phyloP scores from a whole-genome alignment of 2,329 filamentous ascomycete species.

The Aureobasidium pullulans region DNA sequence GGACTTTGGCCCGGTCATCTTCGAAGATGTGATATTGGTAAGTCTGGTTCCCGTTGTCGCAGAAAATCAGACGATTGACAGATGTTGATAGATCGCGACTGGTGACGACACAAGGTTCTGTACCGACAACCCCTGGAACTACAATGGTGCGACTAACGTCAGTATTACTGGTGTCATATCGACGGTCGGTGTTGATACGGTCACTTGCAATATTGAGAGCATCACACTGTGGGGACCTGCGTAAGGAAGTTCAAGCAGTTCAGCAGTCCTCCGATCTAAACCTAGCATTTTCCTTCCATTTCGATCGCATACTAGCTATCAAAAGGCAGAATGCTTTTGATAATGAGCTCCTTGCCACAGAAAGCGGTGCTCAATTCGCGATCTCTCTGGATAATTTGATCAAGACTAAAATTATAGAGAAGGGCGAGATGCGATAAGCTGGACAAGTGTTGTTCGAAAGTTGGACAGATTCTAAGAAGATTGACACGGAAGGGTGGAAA shows the following conservation, averaged over 20 bases:
- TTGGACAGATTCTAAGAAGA: neutral
- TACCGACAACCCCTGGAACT: neutral
- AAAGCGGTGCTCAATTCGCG: no score
- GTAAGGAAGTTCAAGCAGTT: neutral
- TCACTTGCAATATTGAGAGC: neutral
- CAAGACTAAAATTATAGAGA: no score
- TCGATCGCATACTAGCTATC: no score
- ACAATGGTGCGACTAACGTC: neutral
- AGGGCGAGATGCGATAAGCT: neutral
- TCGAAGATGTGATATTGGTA: neutral
- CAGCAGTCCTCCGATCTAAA: no score
- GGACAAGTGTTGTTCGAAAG: neutral
- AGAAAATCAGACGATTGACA: neutral
- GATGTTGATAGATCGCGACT: neutral
- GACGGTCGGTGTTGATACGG: neutral
- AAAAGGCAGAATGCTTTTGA: no score
- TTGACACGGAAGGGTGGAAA: neutral
- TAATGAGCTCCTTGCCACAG: no score
- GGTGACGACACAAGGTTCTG: neutral
- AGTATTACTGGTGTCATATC: neutral
- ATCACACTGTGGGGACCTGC: neutral
- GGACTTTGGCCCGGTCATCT: neutral
- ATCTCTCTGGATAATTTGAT: no score
- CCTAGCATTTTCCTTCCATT: no score
- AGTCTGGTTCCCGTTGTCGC: neutral